These are phyloP conservation scores for Perkinsus olseni DNA, from an alignment of 169 alveolate species.

Conservation along the genomic window DNA sequence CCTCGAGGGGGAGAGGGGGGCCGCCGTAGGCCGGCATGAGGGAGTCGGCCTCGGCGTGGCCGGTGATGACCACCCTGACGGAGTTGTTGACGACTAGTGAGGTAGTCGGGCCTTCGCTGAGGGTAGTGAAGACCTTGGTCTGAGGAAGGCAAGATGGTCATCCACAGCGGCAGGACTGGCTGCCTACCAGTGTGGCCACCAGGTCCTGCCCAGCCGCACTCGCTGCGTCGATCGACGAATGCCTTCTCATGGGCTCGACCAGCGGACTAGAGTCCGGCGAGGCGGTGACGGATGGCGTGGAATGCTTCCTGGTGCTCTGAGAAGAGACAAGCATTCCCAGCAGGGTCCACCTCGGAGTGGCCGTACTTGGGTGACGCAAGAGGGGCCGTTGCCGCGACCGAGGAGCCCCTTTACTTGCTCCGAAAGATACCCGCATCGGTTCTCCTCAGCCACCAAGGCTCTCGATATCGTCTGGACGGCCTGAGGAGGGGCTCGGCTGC, in stretches of 20 bases:
- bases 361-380: neutral
- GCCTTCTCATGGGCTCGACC: neutral
- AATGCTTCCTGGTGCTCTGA: neutral
- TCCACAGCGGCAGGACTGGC: too few species aligned
- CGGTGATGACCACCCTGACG: neutral
- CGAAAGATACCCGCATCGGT: neutral
- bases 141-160: too few species aligned
- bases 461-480: neutral
- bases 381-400: neutral
- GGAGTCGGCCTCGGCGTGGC: neutral
- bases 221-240: neutral
- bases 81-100: neutral
- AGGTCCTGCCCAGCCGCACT: neutral
- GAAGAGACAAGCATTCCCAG: neutral
- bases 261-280: neutral
- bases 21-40: neutral
- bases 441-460: neutral
- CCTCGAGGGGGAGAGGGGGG: neutral
- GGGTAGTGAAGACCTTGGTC: neutral
- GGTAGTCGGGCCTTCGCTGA: neutral
- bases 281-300: neutral
- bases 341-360: neutral
- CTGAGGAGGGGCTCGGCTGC: neutral
- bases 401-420: neutral
- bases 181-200: neutral